Conservation (phyloP, 805 yeast species). For the Monosporozyma siamensis region DNA sequence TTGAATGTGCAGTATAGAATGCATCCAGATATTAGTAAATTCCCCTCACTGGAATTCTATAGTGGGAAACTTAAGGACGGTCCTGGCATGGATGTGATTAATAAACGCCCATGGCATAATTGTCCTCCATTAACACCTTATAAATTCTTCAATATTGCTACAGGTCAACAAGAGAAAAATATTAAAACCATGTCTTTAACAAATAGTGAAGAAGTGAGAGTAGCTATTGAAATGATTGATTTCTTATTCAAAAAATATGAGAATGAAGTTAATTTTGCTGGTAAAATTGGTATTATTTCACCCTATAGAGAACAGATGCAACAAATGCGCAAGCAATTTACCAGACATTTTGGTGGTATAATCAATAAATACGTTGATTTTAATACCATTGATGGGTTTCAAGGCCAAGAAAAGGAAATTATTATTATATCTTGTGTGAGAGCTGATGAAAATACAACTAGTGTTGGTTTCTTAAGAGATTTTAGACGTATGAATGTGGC, state of each 20-base stretch:
- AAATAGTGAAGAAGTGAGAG: slow-evolving; percentile 61
- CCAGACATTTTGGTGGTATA: slow-evolving; percentile 47
- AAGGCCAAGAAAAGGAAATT: slow-evolving; percentile 94
- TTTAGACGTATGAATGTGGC: slow-evolving; percentile 96
- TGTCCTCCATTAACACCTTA: slow-evolving; percentile 57
- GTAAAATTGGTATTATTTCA: slow-evolving; percentile 81
- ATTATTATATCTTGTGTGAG: slow-evolving; percentile 90
- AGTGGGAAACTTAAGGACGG: slow-evolving; percentile 68
- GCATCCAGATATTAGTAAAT: slow-evolving; percentile 86
- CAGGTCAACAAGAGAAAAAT: slow-evolving; percentile 59
- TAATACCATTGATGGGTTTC: slow-evolving; percentile 96
- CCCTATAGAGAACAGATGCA: slow-evolving; percentile 87
- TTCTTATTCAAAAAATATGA: slow-evolving; percentile 43
- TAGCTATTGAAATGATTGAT: slow-evolving; percentile 60
- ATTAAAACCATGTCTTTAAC: slow-evolving; percentile 57
- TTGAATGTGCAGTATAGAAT: slow-evolving; percentile 92
- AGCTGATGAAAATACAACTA: slow-evolving; percentile 48
- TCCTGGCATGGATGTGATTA: slow-evolving; percentile 50
- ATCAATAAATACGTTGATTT: slow-evolving; percentile 68
- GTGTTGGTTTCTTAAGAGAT: slow-evolving; percentile 86
- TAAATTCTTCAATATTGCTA: slow-evolving; percentile 58
- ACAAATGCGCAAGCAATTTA: slow-evolving; percentile 48
- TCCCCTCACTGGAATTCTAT: slow-evolving; percentile 83
- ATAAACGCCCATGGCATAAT: slow-evolving; percentile 68
- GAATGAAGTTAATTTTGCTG: slow-evolving; percentile 41